Base-by-base conservation (phyloP, 352 stramenopile genomes). In the Blastocystis sp. region DNA sequence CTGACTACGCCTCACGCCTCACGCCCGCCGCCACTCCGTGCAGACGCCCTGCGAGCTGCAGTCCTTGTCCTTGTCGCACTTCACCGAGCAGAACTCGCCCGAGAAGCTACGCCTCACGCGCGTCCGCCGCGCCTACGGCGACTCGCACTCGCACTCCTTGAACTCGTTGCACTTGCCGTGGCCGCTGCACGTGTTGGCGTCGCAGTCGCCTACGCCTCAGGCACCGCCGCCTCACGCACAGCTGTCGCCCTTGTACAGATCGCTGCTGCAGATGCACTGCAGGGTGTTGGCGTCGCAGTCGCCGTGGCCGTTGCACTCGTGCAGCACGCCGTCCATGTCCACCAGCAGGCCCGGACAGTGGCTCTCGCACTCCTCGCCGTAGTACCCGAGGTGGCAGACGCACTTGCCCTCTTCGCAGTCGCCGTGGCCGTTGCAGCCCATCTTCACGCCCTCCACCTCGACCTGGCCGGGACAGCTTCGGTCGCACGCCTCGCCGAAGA, bases 371-470 rank as follows among this genome's bases (percentile, higher is more conserved):
- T 63, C 71, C 1, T 24, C 52, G 59, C 40, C 59, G n/a, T 61
- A 81, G 24, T 43, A 14, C 3, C 21, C 42, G 11, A 19, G 65
- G 52, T 17, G 6, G 28, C 71, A 81, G 0, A 19, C 21, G 40
- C 71, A 81, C 45, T 64, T 63, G 71, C 43, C 9, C 4, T 38
- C 40, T 7, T 81, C 28, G 59, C 71, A 81, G 4, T 43, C 42
- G 34, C 71, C 71, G 40, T 81, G 71, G n/a, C 71, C 71, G 38
- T 40, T 81, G 59, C 71, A 81, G 1, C 24, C 24, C 24, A 65
- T 21, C 71, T 52, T 6, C 21, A 43, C 45, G 28, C 34, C 71
- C 17, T 68, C 57, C 11, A 66, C 42, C 52, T 81, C 52, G 9
- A 81, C 28, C 6, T 43, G 45, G 0, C 71, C 71, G 40, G 71